Evolutionary conservation across 441 rosid genomes (phyloP), one percentile per base, ranked within the genome.

Genomic region (Kokia cookei): DNA sequence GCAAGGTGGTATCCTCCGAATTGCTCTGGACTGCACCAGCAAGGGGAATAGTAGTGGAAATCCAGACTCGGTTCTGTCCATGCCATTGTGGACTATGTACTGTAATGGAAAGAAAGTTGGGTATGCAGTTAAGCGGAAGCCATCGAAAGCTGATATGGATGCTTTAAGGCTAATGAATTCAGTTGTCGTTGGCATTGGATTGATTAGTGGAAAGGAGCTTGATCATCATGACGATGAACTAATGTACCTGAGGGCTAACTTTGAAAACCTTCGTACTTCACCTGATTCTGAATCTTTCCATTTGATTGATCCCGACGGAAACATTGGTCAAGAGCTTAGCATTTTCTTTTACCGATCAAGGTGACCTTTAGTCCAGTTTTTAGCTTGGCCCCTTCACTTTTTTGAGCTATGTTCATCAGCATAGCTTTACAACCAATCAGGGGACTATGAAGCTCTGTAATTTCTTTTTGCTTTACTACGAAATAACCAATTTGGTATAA

Each of bases 31-130:
- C 57, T 77, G 86, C 42, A 75, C 63, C 50, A 61, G 65, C 43
- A 58, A 67, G 13, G 55, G 59, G 43, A 10, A 61, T 22, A 42
- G 57, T 22, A 50, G 54, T 15, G 37, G 62, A 1, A 61, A 75
- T 69, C 70, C 79, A 57, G 60, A 29, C 51, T 77, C 77, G 6
- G 86, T 90, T 60, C 75, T 88, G 71, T 79, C 89, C 11, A 83
- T 76, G 80, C 89, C 93, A 0, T 24, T 84, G 35, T 93, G 98
- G 98, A 85, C 78, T 74, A 84, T 87, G 93, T 86, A 85, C 58
- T 93, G 90, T 37, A 93, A 89, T 65, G 98, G 98, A 50, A 83
- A 90, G 76, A 93, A 72, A 79, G 88, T 87, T 0, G 98, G 98
- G 54, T 88, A 82, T n/a, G 98, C 95, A 12, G 84, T 89, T 27